Percentiles rank a stretch among this genome's conserved stretches.
These are phyloP conservation scores for Nemania sp. DNA, from an alignment of 2,329 filamentous ascomycete species.

Conservation along the genomic window DNA sequence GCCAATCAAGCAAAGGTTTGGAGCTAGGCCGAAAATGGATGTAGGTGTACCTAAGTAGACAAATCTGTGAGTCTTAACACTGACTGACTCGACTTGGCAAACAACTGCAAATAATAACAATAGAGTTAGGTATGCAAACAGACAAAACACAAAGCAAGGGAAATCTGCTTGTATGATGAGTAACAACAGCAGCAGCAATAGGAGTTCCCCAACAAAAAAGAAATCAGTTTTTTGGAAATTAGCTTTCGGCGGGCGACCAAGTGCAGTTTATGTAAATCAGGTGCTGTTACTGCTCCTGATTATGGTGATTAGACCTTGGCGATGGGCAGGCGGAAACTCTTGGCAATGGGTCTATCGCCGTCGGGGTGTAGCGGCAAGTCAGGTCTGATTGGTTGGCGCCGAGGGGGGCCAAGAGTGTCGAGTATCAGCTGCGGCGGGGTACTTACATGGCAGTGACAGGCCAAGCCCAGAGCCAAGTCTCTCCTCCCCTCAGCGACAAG, in stretches of 20 bases:
- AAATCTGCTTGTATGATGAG: slow-evolving; percentile 20
- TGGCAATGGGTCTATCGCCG: slow-evolving; percentile 48
- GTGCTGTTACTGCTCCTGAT: slow-evolving; percentile 48
- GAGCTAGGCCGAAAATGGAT: slow-evolving; percentile 35
- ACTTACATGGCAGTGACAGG: slow-evolving; percentile 32
- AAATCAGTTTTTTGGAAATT: slow-evolving; percentile 30
- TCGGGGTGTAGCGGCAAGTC: slow-evolving; percentile 45
- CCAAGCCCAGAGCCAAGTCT: slow-evolving; percentile 36
- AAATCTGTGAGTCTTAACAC: slow-evolving; percentile 21
- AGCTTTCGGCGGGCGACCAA: slow-evolving; percentile 42
- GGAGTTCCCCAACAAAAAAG: slow-evolving; percentile 26
- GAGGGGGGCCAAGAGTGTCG: slow-evolving; percentile 42
- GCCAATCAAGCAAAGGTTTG: slow-evolving; percentile 14
- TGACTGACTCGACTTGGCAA: slow-evolving; percentile 19
- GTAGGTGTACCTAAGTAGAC: slow-evolving; percentile 7
- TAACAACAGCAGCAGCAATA: slow-evolving; percentile 15
- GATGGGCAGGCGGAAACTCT: slow-evolving; percentile 52
- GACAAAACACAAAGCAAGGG: slow-evolving; percentile 19
- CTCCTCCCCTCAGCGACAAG: slow-evolving; percentile 44
- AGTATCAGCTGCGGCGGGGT: slow-evolving; percentile 41
- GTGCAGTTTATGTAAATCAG: slow-evolving; percentile 51
- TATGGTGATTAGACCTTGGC: slow-evolving; percentile 50
- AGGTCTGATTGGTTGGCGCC: slow-evolving; percentile 43
- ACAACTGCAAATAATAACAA: slow-evolving; percentile 19
- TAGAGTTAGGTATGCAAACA: slow-evolving; percentile 1